Conservation (phyloP, 2,329 filamentous ascomycete species). For the Colletotrichum sp. region DNA sequence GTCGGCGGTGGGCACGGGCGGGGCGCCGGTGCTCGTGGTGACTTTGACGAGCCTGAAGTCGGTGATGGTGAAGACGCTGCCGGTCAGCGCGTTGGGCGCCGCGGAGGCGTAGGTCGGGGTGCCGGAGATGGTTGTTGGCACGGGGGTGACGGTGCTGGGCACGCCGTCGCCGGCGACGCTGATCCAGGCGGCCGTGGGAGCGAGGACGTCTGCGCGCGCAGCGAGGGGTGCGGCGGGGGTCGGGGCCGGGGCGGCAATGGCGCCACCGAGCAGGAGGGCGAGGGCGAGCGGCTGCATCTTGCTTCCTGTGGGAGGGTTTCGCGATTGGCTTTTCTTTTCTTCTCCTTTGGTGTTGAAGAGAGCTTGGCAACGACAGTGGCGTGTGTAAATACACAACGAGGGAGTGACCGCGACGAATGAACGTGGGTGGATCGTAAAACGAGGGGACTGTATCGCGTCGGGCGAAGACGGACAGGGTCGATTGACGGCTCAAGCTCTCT, state of each 20-base stretch:
- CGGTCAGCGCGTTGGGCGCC: conserved; percentile 53
- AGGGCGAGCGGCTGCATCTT: conserved; percentile 36
- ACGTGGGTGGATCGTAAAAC: not conserved
- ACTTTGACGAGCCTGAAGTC: conserved; percentile 39
- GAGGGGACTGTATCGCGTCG: not conserved
- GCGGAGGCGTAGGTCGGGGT: conserved; percentile 41
- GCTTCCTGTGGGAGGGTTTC: not conserved
- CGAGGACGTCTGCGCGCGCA: conserved; percentile 22
- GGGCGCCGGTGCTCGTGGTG: conserved; percentile 46
- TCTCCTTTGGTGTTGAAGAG: not conserved
- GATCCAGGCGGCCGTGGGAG: conserved; percentile 55
- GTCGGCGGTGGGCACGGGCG: conserved; percentile 49
- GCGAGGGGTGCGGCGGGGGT: conserved; percentile 23
- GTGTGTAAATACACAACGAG: not conserved
- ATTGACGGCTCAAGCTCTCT: not conserved
- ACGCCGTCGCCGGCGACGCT: conserved; percentile 52
- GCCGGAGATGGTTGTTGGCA: conserved; percentile 49
- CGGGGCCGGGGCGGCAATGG: conserved; percentile 33
- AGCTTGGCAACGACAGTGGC: not conserved
- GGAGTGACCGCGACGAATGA: not conserved
- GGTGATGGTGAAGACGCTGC: conserved; percentile 43
- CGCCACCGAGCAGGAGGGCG: conserved; percentile 29
- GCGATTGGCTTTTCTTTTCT: not conserved
- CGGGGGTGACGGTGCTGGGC: conserved; percentile 55
- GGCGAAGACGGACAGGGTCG: not conserved